Conservation (phyloP, 2,329 filamentous ascomycete genomes). For the Emergomyces africanus region DNA sequence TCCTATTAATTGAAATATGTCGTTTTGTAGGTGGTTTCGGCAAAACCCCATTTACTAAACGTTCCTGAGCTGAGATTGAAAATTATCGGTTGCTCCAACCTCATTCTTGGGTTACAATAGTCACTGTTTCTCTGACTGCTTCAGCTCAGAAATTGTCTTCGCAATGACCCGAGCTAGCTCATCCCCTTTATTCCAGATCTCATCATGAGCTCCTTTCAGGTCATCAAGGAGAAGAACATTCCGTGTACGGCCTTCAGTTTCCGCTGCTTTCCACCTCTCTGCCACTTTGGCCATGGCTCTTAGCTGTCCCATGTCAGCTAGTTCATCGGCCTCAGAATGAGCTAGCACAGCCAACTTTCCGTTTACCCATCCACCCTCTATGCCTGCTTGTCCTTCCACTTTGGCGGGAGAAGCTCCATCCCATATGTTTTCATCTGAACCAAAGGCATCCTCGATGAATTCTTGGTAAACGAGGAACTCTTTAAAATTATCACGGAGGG, state of each 20-base stretch:
- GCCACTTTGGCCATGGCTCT: conserved; percentile 38
- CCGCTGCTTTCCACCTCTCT: conserved; percentile 37
- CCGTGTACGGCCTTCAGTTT: conserved; percentile 26
- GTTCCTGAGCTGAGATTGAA: background rate
- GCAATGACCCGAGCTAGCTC: conserved; percentile 28
- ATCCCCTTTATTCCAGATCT: conserved; percentile 29
- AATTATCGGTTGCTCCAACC: too few species aligned
- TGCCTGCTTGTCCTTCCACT: conserved; percentile 16
- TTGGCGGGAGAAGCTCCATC: conserved; percentile 28
- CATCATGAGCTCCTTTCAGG: conserved; percentile 29
- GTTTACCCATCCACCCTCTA: conserved; percentile 22
- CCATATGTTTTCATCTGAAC: conserved; percentile 24
- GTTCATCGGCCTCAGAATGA: conserved; percentile 28
- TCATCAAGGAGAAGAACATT: conserved; percentile 25
- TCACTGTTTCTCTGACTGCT: conserved; percentile 9
- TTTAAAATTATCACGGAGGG: conserved; percentile 22
- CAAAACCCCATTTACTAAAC: background rate
- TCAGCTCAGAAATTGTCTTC: conserved; percentile 19
- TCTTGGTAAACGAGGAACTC: conserved; percentile 25
- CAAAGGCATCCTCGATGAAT: conserved; percentile 32
- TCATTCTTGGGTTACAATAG: background rate
- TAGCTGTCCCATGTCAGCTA: conserved; percentile 28
- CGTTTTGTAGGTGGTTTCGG: background rate
- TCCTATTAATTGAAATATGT: background rate
- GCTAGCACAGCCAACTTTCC: conserved; percentile 28